Evolutionary conservation across 2,329 filamentous ascomycete species (phyloP).

Genomic region (Xylogone sp.): DNA sequence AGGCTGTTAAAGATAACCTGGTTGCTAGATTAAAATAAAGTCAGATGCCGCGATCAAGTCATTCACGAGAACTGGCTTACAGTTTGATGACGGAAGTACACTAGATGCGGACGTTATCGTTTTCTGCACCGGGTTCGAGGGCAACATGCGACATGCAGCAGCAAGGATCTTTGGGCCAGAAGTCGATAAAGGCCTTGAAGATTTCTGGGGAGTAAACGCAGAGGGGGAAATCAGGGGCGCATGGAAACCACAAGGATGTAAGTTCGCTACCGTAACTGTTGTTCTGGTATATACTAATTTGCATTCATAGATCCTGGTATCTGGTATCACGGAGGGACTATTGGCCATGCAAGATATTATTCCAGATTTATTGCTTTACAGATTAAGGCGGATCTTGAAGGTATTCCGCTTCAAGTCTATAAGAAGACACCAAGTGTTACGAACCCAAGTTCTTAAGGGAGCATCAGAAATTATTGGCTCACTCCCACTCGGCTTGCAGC

Average conservation of each 20-base stretch:
- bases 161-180: conserved; percentile 43
- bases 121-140: conserved; percentile 39
- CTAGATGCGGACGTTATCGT: conserved; percentile 48
- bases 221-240: conserved; percentile 1
- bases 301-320: not conserved
- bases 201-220: not conserved
- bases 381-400: conserved; percentile 9
- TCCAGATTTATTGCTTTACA: not conserved
- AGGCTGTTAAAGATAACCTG: too few relatives aligned
- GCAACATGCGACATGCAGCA: conserved; percentile 45
- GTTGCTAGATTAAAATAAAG: conserved; percentile 47
- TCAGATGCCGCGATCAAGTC: conserved; percentile 38
- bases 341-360: not conserved
- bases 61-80: conserved; percentile 31
- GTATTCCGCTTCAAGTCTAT: too few relatives aligned
- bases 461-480: too few relatives aligned
- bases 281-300: too few relatives aligned
- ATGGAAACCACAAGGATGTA: conserved; percentile 7
- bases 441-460: too few relatives aligned
- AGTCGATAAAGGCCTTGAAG: conserved; percentile 34
- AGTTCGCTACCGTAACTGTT: too few relatives aligned
- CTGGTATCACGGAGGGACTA: not conserved
- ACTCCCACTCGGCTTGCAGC: too few relatives aligned
- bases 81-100: conserved; percentile 38
- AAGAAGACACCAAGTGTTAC: too few relatives aligned